Evolutionary conservation across 495 filamentous ascomycete species (phyloP), one percentile per base, ranked within the genome.

Genomic region (Penicillium arizonense): DNA sequence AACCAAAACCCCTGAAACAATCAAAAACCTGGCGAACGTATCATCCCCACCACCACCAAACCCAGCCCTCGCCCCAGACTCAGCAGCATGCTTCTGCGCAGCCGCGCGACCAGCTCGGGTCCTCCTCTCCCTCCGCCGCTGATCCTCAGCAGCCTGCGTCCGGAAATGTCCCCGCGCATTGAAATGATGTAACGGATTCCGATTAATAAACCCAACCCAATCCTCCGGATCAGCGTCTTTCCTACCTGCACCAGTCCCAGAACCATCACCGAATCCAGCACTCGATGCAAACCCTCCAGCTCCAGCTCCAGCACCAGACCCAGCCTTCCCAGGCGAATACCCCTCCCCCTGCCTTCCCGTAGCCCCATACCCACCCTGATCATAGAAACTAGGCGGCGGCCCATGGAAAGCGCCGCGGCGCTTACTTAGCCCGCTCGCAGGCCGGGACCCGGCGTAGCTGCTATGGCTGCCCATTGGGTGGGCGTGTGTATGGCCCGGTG

Each of bases 321-420:
- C 40, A 12, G 38, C 18, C 23, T 47, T 47, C 6, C 45, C 43
- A 24, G 34, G 26, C 10, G 43, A 28, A 20, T 20, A 51, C 13
- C 39, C 47, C 4, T 46, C 57, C 21, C 47, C 49, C 40, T 45
- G 58, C 11, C 64, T 39, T 13, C 57, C 69, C 44, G 59, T 57
- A 4, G 7, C 39, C 18, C 74, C 75, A 53, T 71, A 77, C 28
- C 90, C 91, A 1, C 90, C 92, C 47, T 79, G 83, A 14, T 82
- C 77, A 66, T 87, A 96, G 69, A 97, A 98, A 55, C 82, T 87
- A 0, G 94, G 93, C 50, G 94, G 93, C 8, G 94, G 92, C 0
- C 94, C 94, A 2, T 77, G 80, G 70, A 92, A 96, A 2, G 85
- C 74, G 0, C 83, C 77, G 0, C 90, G 78, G 12, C 94, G 81